Conservation (phyloP, 768 basidiomycete species). For the Lentinula sp. region DNA sequence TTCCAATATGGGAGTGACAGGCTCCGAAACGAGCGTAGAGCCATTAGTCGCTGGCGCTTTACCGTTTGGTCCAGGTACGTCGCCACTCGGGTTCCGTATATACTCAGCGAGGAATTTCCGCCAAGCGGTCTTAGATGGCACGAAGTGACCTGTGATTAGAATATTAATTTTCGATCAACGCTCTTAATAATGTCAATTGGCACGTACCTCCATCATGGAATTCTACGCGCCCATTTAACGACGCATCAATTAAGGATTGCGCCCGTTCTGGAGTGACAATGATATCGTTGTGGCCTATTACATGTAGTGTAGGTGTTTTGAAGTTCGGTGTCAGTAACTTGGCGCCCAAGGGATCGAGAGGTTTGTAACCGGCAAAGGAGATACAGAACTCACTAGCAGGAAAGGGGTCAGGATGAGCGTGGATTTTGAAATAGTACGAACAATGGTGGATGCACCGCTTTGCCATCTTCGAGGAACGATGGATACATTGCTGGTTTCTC, state of each 20-base stretch:
- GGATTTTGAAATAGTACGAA: conserved; percentile 22
- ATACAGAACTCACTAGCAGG: conserved; percentile 61
- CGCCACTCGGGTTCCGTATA: conserved; percentile 42
- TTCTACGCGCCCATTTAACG: conserved; percentile 57
- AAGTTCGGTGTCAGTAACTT: conserved; percentile 46
- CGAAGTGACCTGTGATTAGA: conserved; percentile 63
- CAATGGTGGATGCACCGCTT: conserved; percentile 73
- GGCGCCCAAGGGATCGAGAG: conserved; percentile 39
- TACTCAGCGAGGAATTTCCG: conserved; percentile 68
- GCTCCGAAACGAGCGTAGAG: neutral
- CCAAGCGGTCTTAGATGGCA: conserved; percentile 76
- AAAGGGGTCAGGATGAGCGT: neutral
- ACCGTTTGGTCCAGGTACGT: conserved; percentile 38
- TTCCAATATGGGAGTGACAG: neutral
- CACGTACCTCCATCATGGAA: conserved; percentile 73
- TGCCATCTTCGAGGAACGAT: conserved; percentile 55
- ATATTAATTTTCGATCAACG: neutral
- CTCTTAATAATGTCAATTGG: neutral
- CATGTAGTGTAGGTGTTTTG: conserved; percentile 70
- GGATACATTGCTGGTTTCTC: conserved; percentile 48
- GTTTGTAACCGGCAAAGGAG: conserved; percentile 68
- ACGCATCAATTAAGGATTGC: conserved; percentile 45
- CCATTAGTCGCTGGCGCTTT: neutral
- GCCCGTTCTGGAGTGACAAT: conserved; percentile 71
- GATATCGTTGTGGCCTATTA: conserved; percentile 72